phyloP scores from a whole-genome alignment of 164 flowering plant genomes.

The Akebia trifoliata region DNA sequence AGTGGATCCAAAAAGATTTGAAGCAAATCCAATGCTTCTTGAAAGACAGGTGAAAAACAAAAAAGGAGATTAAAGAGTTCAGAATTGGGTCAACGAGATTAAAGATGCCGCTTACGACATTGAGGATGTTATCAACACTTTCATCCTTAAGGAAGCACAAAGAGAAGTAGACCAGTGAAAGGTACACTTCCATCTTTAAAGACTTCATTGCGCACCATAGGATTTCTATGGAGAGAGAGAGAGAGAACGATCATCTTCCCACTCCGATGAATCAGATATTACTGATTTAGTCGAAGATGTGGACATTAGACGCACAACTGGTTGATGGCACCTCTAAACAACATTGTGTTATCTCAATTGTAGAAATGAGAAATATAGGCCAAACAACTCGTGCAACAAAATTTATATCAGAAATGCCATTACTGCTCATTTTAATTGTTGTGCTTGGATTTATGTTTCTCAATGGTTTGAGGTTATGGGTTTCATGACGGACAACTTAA shows the following conservation, averaged over 20 bases:
- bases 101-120: background rate
- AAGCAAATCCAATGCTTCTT: conserved; percentile 4
- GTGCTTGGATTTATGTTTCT: too few relatives aligned
- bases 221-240: background rate
- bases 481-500: too few relatives aligned
- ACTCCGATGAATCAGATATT: background rate
- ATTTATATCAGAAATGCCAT: too few relatives aligned
- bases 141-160: background rate
- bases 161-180: background rate
- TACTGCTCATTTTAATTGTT: too few relatives aligned
- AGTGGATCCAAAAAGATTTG: background rate
- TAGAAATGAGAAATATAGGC: too few relatives aligned
- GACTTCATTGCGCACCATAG: background rate
- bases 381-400: too few relatives aligned
- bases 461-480: too few relatives aligned
- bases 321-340: too few relatives aligned
- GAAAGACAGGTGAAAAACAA: background rate
- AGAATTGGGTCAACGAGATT: background rate
- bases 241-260: conserved; percentile 4
- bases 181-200: background rate
- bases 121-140: conserved; percentile 4
- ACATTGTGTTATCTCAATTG: too few relatives aligned
- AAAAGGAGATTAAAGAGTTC: background rate
- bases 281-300: too few relatives aligned
- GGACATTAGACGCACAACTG: too few relatives aligned